phyloP scores from a whole-genome alignment of 2,329 filamentous ascomycete genomes.

The Alternaria incomplexa region DNA sequence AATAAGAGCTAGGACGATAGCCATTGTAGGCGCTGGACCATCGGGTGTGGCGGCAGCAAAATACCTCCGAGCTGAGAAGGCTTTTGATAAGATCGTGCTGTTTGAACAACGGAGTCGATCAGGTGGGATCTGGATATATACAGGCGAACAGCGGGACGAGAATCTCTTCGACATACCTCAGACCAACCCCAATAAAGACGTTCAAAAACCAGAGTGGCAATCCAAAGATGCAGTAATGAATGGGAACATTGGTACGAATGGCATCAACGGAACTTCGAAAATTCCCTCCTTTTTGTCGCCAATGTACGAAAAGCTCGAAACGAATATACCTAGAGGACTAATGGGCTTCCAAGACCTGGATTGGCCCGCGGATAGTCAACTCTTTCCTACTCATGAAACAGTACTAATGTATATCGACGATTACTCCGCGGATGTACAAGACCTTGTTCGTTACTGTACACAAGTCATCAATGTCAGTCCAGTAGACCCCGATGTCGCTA shows the following conservation, averaged over 20 bases:
- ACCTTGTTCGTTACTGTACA: conserved; percentile 72
- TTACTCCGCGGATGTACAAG: conserved; percentile 72
- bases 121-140: conserved; percentile 89
- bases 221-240: neutral
- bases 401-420: conserved; percentile 76
- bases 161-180: conserved; percentile 67
- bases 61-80: conserved; percentile 73
- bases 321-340: conserved; percentile 81
- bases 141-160: conserved; percentile 55
- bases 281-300: conserved; percentile 76
- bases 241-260: neutral
- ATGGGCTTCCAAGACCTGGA: conserved; percentile 79
- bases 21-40: conserved; percentile 83
- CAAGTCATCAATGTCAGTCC: conserved; percentile 68
- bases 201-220: conserved; percentile 67
- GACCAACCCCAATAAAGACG: conserved; percentile 64
- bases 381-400: conserved; percentile 75
- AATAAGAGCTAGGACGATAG: conserved; percentile 64
- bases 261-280: conserved; percentile 11
- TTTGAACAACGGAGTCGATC: conserved; percentile 80
- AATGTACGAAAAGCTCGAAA: conserved; percentile 81
- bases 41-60: conserved; percentile 80
- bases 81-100: conserved; percentile 73
- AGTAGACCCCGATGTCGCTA: conserved; percentile 28
- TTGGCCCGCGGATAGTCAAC: conserved; percentile 68